Percentiles rank a stretch among this genome's conserved stretches.
phyloP scores from a whole-genome alignment of 768 basidiomycete species.

The Lepiota subincarnata region DNA sequence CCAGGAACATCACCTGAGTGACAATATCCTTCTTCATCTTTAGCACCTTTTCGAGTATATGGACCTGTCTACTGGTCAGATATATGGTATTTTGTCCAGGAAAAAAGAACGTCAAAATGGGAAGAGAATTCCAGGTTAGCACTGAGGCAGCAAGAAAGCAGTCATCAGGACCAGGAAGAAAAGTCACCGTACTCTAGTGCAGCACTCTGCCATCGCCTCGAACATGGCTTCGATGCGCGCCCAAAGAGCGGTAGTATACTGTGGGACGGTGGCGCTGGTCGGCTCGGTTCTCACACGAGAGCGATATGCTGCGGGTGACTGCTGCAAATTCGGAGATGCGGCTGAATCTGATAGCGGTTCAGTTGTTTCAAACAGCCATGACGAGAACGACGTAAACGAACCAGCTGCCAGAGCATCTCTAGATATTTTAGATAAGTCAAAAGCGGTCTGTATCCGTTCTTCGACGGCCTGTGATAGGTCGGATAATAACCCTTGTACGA shows the following conservation, averaged over 20 bases:
- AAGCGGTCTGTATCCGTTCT: slow-evolving; percentile 72
- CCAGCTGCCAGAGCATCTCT: slow-evolving; percentile 83
- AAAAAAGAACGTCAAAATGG: too few species aligned
- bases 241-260: slow-evolving; percentile 85
- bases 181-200: slow-evolving; percentile 63
- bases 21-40: slow-evolving; percentile 81
- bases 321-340: slow-evolving; percentile 20
- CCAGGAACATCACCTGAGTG: slow-evolving; percentile 77
- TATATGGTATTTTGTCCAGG: too few species aligned
- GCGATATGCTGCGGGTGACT: slow-evolving; percentile 61
- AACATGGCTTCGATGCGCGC: slow-evolving; percentile 73
- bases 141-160: not conserved
- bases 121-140: not conserved
- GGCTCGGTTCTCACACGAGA: slow-evolving; percentile 89
- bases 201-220: slow-evolving; percentile 86
- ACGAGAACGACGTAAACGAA: slow-evolving; percentile 22
- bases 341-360: not conserved
- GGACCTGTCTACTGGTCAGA: slow-evolving; percentile 52
- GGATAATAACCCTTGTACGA: slow-evolving; percentile 72
- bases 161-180: too few species aligned
- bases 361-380: not conserved
- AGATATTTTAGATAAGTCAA: slow-evolving; percentile 85
- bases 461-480: slow-evolving; percentile 85
- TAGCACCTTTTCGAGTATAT: slow-evolving; percentile 92
- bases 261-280: slow-evolving; percentile 80